A percentile compares a stretch with the other conserved stretches of the same genome.
Conservation (phyloP, 768 basidiomycete species). For the Mycena indigotica region DNA sequence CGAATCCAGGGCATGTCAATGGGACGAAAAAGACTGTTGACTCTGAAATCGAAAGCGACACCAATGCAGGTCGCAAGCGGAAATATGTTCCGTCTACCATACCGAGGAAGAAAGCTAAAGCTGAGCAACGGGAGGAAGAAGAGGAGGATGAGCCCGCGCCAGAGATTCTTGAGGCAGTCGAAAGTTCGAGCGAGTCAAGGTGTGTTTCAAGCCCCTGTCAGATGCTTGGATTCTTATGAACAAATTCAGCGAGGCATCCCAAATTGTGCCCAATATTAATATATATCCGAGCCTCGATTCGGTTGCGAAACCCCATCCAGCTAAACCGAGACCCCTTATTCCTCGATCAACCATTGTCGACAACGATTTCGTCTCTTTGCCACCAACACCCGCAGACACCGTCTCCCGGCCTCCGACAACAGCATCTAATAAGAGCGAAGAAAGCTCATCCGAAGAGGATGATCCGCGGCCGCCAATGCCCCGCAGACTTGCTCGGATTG, state of each 20-base stretch:
- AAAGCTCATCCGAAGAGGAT: not conserved
- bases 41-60: conserved; percentile 5
- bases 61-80: not conserved
- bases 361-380: conserved; percentile 12
- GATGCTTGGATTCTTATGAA: not conserved
- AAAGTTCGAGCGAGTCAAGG: conserved; percentile 12
- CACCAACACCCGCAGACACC: conserved; percentile 13
- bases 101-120: conserved; percentile 7
- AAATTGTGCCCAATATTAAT: not conserved
- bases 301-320: not conserved
- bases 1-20: conserved; percentile 8
- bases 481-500: conserved; percentile 15
- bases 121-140: not conserved
- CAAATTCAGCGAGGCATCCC: not conserved
- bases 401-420: conserved; percentile 16
- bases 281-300: not conserved
- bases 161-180: conserved; percentile 4
- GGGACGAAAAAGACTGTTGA: conserved; percentile 11
- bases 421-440: conserved; percentile 5
- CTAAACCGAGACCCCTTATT: not conserved
- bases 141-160: conserved; percentile 10
- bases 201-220: no score
- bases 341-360: not conserved
- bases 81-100: not conserved
- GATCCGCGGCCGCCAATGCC: not conserved